Evolutionary conservation across 495 filamentous ascomycete genomes (phyloP), one percentile per base, ranked within the genome.

Genomic region (Halenospora varia): DNA sequence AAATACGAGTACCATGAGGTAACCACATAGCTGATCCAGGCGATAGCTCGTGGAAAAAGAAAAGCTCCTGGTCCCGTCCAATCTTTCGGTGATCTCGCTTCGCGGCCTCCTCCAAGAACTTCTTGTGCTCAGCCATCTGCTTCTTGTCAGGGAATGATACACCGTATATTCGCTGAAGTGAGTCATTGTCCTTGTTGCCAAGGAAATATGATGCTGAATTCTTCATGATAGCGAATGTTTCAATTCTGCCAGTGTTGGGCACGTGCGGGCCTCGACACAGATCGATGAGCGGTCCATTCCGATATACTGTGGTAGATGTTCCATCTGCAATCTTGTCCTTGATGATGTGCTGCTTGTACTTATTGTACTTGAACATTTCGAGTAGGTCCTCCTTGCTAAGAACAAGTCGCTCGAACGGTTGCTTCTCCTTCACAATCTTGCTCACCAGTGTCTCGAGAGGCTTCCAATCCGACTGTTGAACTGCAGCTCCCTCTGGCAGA

Each of bases 71-170:
- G 40, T 96, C 92, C 62, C 85, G 88, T 52, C 92, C 95, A 59
- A 98, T 88, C 71, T 86, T 85, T 26, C 92, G 76, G 61, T 98
- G 94, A 66, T 97, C 92, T 57, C 95, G 85, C 79, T 96, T 96
- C 45, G 93, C 92, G 9, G 94, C 94, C 68, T 97, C 95, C 68
- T 96, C 94, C 8, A 98, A 73, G 70, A 95, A 93, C 59, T 92
- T 90, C 73, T 93, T 82, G 73, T 96, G 88, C 61, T 93, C 91
- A 13, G 84, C 80, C 80, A 97, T 88, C 63, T 78, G 78, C 77
- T 96, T 95, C 80, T 97, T 97, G 68, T 97, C 93, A 0, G 95
- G 95, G 73, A 97, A 98, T 22, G 91, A 95, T 48, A 98, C 85
- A 64, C 93, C 95, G 66, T 96, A 94, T 53, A 98, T 93, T 57